Evolutionary conservation across 495 filamentous ascomycete species (phyloP).

Genomic region (Xylaria telfairii): DNA sequence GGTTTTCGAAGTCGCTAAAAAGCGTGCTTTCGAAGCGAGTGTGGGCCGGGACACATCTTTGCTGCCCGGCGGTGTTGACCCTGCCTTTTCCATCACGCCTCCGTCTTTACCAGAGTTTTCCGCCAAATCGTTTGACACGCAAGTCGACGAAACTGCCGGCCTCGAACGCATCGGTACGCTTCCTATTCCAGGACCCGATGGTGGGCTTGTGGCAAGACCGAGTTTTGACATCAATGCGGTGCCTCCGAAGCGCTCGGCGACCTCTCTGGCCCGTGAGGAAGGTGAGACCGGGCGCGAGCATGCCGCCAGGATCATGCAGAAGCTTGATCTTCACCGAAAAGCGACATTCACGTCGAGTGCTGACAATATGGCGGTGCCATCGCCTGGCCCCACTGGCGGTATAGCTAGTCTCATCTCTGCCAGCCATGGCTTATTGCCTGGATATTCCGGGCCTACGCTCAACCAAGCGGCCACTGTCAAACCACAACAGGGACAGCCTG

Average conservation of each 20-base stretch:
- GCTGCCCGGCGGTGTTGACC: conserved; percentile 69
- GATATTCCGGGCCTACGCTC: conserved; percentile 45
- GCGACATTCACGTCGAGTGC: conserved; percentile 58
- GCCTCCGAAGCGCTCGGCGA: conserved; percentile 54
- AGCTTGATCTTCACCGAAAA: conserved; percentile 87
- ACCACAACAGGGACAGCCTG: conserved; percentile 30
- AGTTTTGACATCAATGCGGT: conserved; percentile 72
- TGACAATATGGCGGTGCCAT: conserved; percentile 46
- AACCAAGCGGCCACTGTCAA: conserved; percentile 37
- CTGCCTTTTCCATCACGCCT: conserved; percentile 90
- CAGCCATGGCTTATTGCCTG: conserved; percentile 77
- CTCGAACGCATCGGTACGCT: conserved; percentile 58
- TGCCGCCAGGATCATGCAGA: conserved; percentile 87
- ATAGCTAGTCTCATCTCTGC: conserved; percentile 88
- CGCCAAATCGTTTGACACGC: conserved; percentile 72
- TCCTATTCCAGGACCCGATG: conserved; percentile 69
- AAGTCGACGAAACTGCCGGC: conserved; percentile 57
- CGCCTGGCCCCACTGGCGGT: conserved; percentile 60
- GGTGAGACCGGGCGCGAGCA: conserved; percentile 74
- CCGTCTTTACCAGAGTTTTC: conserved; percentile 89
- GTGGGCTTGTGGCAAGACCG: conserved; percentile 57
- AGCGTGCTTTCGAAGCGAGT: conserved; percentile 80
- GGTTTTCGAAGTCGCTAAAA: conserved; percentile 91
- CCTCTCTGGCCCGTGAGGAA: conserved; percentile 58
- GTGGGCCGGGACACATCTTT: conserved; percentile 63